phyloP scores from a whole-genome alignment of 2,329 filamentous ascomycete species.

The Diaporthe sp. region DNA sequence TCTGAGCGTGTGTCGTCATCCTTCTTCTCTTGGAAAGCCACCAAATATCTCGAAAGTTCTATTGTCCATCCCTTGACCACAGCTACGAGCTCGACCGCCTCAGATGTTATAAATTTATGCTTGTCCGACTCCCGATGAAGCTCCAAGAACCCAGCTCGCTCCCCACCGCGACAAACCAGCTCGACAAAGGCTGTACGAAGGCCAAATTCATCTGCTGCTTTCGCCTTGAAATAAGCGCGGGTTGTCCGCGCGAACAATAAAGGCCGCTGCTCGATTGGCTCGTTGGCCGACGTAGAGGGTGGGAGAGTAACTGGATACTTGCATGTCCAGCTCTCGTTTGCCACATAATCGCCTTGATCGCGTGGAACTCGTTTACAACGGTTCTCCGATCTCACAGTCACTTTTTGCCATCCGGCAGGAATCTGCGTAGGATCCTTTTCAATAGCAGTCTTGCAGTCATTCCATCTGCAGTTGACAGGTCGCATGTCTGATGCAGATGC shows the following conservation, averaged over 20 bases:
- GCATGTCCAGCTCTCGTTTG: rapidly evolving
- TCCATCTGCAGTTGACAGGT: background rate
- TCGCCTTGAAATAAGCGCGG: background rate
- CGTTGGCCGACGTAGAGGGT: background rate
- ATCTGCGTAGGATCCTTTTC: background rate
- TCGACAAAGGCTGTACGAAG: background rate
- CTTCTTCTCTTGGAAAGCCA: background rate
- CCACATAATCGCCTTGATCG: background rate
- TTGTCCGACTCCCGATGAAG: background rate
- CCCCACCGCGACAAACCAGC: background rate
- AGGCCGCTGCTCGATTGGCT: background rate
- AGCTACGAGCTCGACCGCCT: background rate
- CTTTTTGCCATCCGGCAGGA: background rate
- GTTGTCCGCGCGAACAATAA: background rate
- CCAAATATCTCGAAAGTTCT: background rate
- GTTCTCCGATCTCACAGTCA: no score
- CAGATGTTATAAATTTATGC: background rate
- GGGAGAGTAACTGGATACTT: background rate
- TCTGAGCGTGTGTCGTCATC: background rate
- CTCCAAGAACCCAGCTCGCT: background rate
- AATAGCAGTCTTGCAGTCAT: background rate
- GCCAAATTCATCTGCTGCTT: rapidly evolving
- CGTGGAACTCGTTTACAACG: background rate
- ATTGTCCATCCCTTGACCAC: background rate
- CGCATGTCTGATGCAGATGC: background rate